phyloP scores from a whole-genome alignment of 345 rosid species.

The Salix purpurea region DNA sequence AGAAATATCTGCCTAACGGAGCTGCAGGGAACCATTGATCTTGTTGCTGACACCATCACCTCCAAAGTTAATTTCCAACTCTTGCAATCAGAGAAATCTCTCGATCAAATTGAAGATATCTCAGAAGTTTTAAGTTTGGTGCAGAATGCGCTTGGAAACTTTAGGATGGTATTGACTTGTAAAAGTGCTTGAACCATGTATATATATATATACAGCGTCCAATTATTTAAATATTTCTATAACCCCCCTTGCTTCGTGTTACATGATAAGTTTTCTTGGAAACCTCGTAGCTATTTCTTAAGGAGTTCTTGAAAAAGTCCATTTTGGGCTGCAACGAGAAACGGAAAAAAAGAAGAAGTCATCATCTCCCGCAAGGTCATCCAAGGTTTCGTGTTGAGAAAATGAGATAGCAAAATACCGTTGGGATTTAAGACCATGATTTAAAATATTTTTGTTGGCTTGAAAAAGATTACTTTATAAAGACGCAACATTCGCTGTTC shows the following conservation, averaged over 20 bases:
- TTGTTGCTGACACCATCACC: not conserved
- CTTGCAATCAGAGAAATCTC: not conserved
- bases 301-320: no score
- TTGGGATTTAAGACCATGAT: no score
- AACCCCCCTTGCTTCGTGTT: not conserved
- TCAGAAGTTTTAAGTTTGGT: not conserved
- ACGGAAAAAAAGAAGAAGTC: no score
- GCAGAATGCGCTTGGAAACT: not conserved
- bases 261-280: not conserved
- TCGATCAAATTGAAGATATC: not conserved
- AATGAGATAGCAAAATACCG: no score
- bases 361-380: no score
- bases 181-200: not conserved
- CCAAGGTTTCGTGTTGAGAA: no score
- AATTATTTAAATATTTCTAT: no score
- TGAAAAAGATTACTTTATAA: no score
- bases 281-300: not conserved
- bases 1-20: not conserved
- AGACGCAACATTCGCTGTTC: no score
- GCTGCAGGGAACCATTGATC: not conserved
- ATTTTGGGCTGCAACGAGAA: no score
- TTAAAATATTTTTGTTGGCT: no score
- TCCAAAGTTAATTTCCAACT: not conserved
- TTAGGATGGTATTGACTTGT: not conserved
- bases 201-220: not conserved